phyloP scores from a whole-genome alignment of 2,329 filamentous ascomycete genomes.

The Phaeosphaeria sp. region DNA sequence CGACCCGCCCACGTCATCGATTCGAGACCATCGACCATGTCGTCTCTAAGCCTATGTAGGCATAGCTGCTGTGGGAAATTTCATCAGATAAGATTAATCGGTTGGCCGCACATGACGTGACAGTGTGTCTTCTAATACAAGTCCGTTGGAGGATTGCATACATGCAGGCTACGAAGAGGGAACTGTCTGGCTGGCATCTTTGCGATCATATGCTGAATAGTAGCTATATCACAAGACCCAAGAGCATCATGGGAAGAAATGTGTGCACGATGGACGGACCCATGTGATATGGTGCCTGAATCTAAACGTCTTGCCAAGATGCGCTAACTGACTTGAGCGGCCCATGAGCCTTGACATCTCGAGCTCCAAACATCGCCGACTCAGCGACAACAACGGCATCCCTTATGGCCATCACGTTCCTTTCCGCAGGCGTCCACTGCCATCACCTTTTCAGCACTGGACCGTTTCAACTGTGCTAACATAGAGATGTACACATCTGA shows the following conservation, averaged over 20 bases:
- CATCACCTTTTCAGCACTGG: neutral
- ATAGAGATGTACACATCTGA: conserved; percentile 9
- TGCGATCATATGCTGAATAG: neutral
- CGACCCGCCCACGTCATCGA: neutral
- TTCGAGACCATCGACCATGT: neutral
- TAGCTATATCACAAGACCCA: neutral
- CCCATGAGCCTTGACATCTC: neutral
- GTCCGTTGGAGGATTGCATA: neutral
- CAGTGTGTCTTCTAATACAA: neutral
- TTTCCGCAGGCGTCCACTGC: conserved; percentile 4
- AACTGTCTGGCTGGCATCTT: neutral
- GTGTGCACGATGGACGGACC: neutral
- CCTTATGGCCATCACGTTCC: conserved; percentile 15
- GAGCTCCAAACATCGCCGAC: conserved; percentile 6
- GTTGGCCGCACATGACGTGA: neutral
- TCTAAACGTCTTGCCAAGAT: conserved; percentile 6
- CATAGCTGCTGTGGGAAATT: neutral
- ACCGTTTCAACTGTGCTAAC: neutral
- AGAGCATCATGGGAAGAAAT: neutral
- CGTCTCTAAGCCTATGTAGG: neutral
- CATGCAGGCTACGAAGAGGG: neutral
- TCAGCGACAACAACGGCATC: conserved; percentile 12
- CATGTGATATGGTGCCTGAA: neutral
- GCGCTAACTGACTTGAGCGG: neutral
- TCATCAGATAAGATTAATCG: neutral